Base-by-base conservation (phyloP, 1,284 basidiomycete genomes). In the Ustanciosporium gigantosporum region DNA sequence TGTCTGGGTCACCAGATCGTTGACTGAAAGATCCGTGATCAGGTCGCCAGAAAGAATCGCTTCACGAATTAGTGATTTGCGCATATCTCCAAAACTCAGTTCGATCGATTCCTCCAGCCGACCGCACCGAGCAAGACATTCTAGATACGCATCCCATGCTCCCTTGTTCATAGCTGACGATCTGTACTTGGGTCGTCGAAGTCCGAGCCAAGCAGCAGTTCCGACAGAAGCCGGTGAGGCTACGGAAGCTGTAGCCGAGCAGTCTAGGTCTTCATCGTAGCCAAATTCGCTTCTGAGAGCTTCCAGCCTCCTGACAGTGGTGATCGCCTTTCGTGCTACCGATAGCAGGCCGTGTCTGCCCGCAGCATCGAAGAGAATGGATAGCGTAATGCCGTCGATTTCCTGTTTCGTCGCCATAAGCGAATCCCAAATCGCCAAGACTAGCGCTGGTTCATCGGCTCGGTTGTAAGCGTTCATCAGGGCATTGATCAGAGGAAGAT, bases 401-500 rank as follows among this genome's bases (percentile, higher is more conserved):
- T 79, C 79, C 22, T 45, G 43, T 21, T 55, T 25, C 14, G 40
- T 41, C 11, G 76, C 78, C 6, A 80, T 67, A 17, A 94, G 82
- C 58, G 84, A 82, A 58, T 91, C 85, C 91, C 91, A 96, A 11
- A 95, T 83, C 23, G 86, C 83, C 66, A 86, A 85, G 7, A 88
- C 87, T 55, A 88, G 86, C 1, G 79, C 80, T 50, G 86, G 87
- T 46, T 84, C 85, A 3, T 85, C 86, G 4, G 86, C 82, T 19
- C 86, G 85, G 66, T 88, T 86, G 79, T 95, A 96, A 2, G 90
- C 87, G 75, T 90, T 86, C 88, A 96, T 91, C 49, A 96, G 81
- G 64, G 89, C 85, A 72, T 92, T 94, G 82, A 88, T 86, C n/a
- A 92, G 82, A 1, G 81, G 79, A 11, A 85, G 81, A 69, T 92